phyloP scores from a whole-genome alignment of 73 alveolate genomes.

The Symbiodinium pilosum region DNA sequence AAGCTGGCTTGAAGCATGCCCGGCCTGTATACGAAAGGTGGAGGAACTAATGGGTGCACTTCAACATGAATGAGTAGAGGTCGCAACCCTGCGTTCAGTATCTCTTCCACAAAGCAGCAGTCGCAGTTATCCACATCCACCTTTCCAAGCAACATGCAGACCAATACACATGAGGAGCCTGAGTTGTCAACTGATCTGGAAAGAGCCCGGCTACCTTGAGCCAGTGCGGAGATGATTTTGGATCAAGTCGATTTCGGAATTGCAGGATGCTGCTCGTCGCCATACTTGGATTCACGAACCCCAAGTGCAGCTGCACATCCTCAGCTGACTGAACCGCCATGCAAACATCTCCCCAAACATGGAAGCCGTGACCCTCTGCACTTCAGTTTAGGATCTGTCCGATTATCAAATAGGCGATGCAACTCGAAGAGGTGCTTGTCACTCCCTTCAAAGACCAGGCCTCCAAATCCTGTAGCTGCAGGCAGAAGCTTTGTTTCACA shows the following conservation, averaged over 20 bases:
- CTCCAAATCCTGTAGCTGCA: slow-evolving; percentile 14
- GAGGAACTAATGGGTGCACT: slow-evolving; percentile 82
- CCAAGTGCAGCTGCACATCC: slow-evolving; percentile 41
- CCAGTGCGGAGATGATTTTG: slow-evolving; percentile 6
- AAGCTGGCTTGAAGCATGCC: background rate
- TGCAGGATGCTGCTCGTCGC: background rate
- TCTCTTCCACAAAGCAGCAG: slow-evolving; percentile 79
- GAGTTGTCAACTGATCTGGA: background rate
- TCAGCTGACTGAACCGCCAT: background rate
- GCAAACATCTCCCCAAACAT: no score
- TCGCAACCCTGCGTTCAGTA: slow-evolving; percentile 28
- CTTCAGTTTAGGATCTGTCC: background rate
- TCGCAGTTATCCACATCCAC: slow-evolving; percentile 90
- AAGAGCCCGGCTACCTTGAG: slow-evolving; percentile 14
- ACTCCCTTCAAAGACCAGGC: slow-evolving; percentile 41
- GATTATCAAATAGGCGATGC: background rate
- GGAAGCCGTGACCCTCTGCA: no score
- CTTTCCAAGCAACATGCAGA: background rate
- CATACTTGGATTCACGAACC: slow-evolving; percentile 26
- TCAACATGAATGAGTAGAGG: slow-evolving; percentile 82
- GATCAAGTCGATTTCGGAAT: background rate
- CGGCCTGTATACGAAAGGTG: slow-evolving; percentile 79
- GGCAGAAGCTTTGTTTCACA: no score
- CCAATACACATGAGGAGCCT: background rate
- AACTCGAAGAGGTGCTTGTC: background rate